Evolutionary conservation across 768 basidiomycete genomes (phyloP).

Genomic region (Tricholoma sp.): DNA sequence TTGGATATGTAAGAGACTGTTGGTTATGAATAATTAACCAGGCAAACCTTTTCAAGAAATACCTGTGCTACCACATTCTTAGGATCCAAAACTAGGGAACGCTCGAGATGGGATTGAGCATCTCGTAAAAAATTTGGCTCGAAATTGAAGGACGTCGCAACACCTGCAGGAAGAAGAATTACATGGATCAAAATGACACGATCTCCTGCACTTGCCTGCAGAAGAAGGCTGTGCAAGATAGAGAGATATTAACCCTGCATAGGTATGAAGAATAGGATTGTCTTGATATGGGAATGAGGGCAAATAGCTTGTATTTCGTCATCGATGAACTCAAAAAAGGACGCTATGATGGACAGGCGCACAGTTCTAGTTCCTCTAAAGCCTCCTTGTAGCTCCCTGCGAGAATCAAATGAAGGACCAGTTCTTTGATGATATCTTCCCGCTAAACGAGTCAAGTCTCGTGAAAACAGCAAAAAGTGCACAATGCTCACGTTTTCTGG

Average conservation of each 20-base stretch:
- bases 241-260: slow-evolving; percentile 73
- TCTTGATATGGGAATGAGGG: slow-evolving; percentile 87
- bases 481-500: slow-evolving; percentile 54
- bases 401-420: slow-evolving; percentile 63
- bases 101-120: slow-evolving; percentile 62
- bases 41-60: slow-evolving; percentile 49
- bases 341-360: slow-evolving; percentile 19
- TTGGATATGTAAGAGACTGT: background rate
- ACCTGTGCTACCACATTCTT: slow-evolving; percentile 46
- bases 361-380: slow-evolving; percentile 85
- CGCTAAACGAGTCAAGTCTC: slow-evolving; percentile 39
- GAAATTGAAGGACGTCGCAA: slow-evolving; percentile 20
- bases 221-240: slow-evolving; percentile 45
- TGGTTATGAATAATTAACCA: background rate
- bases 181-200: background rate
- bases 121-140: slow-evolving; percentile 34
- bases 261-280: slow-evolving; percentile 72
- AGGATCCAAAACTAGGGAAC: slow-evolving; percentile 55
- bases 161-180: slow-evolving; percentile 4
- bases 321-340: slow-evolving; percentile 1
- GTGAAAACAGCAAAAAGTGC: background rate
- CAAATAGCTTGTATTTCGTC: slow-evolving; percentile 53
- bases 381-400: slow-evolving; percentile 60
- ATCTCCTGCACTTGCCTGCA: slow-evolving; percentile 4
- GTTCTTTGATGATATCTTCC: slow-evolving; percentile 69